Percentiles rank a stretch among this genome's conserved stretches.
These are phyloP conservation scores for Canavalia gladiata DNA, from an alignment of 306 rosid genomes.

Conservation along the genomic window DNA sequence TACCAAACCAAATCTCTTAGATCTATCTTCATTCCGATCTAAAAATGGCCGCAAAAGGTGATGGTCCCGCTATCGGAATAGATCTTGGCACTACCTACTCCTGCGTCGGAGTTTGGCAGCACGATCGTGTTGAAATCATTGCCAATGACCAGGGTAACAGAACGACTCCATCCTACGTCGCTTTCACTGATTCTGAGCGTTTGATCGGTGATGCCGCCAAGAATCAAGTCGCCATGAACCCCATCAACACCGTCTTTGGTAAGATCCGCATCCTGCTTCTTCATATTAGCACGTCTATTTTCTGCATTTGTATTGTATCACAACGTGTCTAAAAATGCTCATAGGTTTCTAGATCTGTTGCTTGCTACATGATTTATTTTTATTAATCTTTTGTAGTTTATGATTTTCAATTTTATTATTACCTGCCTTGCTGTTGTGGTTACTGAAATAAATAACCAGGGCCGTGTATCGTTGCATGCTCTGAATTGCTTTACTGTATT, in stretches of 20 bases:
- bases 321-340: neutral
- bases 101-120: conserved; percentile 80
- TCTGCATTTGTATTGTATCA: neutral
- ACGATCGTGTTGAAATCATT: conserved; percentile 74
- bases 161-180: conserved; percentile 75
- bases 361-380: neutral
- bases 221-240: conserved; percentile 85
- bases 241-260: conserved; percentile 75
- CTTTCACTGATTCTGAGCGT: conserved; percentile 64
- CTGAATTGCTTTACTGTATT: neutral
- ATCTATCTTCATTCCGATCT: neutral
- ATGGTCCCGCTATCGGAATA: conserved; percentile 74
- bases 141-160: conserved; percentile 78
- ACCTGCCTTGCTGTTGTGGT: neutral
- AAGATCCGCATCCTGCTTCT: neutral
- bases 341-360: neutral
- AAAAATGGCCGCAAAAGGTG: conserved; percentile 67
- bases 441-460: neutral
- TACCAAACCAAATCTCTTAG: neutral
- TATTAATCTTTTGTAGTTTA: neutral
- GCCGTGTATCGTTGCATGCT: neutral
- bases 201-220: conserved; percentile 78
- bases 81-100: conserved; percentile 79
- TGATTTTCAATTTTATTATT: neutral
- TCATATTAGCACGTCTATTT: neutral